A percentile compares a stretch with the other conserved stretches of the same genome.
phyloP scores from a whole-genome alignment of 2,329 filamentous ascomycete species.

The Penicillium sp. region DNA sequence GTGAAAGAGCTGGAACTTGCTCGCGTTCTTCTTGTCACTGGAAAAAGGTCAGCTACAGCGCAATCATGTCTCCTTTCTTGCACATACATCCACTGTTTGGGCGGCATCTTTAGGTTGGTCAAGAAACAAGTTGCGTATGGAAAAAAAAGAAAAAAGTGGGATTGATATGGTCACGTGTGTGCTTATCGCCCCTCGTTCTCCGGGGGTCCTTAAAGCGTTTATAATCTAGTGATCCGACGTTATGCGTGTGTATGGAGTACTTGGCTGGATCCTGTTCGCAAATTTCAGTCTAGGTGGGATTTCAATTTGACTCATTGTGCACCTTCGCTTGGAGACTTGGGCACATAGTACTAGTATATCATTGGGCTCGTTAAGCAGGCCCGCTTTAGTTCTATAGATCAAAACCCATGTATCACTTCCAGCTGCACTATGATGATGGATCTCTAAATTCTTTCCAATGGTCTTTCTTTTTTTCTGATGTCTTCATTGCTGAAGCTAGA shows the following conservation, averaged over 20 bases:
- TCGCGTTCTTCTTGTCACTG: conserved; percentile 86
- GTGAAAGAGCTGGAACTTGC: conserved; percentile 92
- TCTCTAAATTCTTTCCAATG: no score
- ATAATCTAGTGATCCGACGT: background rate
- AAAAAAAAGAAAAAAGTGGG: conserved; percentile 30
- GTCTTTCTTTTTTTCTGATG: no score
- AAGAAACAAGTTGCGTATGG: conserved; percentile 7
- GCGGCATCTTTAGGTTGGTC: conserved; percentile 62
- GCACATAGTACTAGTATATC: background rate
- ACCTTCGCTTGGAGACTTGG: conserved; percentile 11
- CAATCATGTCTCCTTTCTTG: background rate
- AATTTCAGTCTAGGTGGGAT: background rate
- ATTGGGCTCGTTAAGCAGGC: conserved; percentile 7
- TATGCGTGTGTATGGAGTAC: background rate
- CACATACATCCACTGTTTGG: conserved; percentile 72
- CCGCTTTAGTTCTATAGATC: background rate
- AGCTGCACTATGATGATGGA: no score
- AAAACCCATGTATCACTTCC: no score
- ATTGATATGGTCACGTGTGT: conserved; percentile 33
- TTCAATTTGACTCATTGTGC: conserved; percentile 3
- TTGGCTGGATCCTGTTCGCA: background rate
- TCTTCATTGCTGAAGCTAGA: no score
- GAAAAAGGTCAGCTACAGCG: conserved; percentile 27
- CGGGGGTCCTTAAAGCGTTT: conserved; percentile 21
- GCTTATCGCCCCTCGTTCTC: conserved; percentile 31